Conservation (phyloP, 2,329 filamentous ascomycete genomes). For the Hypomyces perniciosus region DNA sequence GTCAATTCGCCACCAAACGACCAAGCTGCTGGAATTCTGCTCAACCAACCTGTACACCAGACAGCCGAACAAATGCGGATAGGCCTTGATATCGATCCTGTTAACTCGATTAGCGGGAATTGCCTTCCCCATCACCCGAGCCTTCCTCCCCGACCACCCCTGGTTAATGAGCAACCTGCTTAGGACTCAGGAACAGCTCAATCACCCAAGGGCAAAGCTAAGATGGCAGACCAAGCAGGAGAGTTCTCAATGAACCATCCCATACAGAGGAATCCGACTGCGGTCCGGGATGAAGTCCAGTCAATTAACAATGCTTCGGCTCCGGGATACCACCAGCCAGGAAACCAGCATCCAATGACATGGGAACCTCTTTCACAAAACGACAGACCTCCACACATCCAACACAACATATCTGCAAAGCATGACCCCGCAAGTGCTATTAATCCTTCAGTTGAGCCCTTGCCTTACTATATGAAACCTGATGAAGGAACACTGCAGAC, state of each 20-base stretch:
- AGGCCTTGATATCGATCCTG: neutral
- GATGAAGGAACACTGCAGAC: constrained; percentile 1
- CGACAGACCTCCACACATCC: no score
- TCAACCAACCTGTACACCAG: neutral
- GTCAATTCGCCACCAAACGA: neutral
- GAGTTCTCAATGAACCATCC: neutral
- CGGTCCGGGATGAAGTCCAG: neutral
- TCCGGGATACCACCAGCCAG: no score
- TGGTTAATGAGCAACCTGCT: constrained; percentile 13
- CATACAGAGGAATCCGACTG: neutral
- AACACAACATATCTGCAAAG: neutral
- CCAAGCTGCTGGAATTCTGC: neutral
- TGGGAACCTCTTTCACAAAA: neutral
- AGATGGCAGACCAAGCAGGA: neutral
- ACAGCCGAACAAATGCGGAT: neutral
- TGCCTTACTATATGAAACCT: constrained; percentile 8
- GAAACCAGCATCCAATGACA: neutral
- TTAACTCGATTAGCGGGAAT: neutral
- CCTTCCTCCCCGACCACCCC: neutral
- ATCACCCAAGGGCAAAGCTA: neutral
- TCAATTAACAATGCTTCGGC: neutral
- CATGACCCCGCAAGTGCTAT: neutral
- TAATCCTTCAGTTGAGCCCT: neutral
- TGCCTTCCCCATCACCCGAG: neutral
- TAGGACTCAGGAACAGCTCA: constrained; percentile 14